Conservation (phyloP, 352 stramenopile species). For the Phytophthora pluvialis region DNA sequence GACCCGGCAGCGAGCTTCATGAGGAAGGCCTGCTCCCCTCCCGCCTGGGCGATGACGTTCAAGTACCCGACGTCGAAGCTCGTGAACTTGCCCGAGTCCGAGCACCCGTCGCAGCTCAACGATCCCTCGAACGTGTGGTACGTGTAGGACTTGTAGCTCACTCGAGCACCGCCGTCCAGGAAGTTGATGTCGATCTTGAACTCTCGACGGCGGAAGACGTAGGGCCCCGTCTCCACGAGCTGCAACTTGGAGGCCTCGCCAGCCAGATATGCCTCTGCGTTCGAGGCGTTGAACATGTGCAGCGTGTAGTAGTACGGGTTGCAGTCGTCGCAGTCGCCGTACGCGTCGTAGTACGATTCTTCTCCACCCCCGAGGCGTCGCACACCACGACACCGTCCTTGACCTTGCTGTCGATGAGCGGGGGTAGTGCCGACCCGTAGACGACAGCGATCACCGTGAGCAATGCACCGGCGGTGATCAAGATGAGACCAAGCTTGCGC, state of each 20-base stretch:
- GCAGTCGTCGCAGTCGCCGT: slow-evolving; percentile 66
- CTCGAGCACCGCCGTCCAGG: slow-evolving; percentile 37
- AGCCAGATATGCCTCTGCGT: slow-evolving; percentile 48
- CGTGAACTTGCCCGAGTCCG: slow-evolving; percentile 53
- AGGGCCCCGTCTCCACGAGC: slow-evolving; percentile 61
- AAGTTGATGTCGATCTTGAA: slow-evolving; percentile 65
- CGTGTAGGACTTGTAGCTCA: slow-evolving; percentile 72
- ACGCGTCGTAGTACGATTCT: slow-evolving; percentile 51
- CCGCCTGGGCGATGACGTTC: slow-evolving; percentile 66
- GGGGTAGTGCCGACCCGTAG: slow-evolving; percentile 47
- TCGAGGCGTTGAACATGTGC: slow-evolving; percentile 47
- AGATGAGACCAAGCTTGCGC: slow-evolving; percentile 37
- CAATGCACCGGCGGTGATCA: slow-evolving; percentile 39
- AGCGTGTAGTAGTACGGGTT: slow-evolving; percentile 60
- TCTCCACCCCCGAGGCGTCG: slow-evolving; percentile 35
- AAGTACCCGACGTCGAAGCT: slow-evolving; percentile 68
- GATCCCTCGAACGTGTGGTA: slow-evolving; percentile 59
- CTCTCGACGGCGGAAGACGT: slow-evolving; percentile 65
- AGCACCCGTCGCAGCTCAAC: slow-evolving; percentile 57
- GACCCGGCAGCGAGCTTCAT: slow-evolving; percentile 49
- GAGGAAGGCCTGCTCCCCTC: slow-evolving; percentile 61
- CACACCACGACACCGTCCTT: slow-evolving; percentile 52
- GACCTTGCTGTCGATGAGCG: slow-evolving; percentile 50
- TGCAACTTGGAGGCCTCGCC: slow-evolving; percentile 51
- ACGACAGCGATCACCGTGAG: slow-evolving; percentile 45